Evolutionary conservation across 352 stramenopile species (phyloP), one percentile per base, ranked within the genome.

Genomic region (Thraustochytrium aureum): DNA sequence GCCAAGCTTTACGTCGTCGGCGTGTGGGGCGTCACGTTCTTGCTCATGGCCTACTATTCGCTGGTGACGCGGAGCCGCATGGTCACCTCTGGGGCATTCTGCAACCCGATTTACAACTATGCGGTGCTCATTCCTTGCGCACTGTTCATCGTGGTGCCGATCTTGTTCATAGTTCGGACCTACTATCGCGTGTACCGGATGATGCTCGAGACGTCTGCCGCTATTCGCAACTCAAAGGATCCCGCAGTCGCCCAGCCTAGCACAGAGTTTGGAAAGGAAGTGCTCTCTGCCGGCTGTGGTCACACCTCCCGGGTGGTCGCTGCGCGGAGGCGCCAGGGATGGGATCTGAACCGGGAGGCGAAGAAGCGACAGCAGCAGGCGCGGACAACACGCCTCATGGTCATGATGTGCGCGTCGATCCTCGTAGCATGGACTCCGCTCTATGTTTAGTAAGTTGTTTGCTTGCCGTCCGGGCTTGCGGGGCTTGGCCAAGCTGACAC

Each of bases 101-200:
- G 69, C 69, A 79, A 79, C 35, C 69, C 69, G 2, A 74, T 79
- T 14, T 79, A 79, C 38, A 79, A 74, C 30, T 79, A 26, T 64
- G 50, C 69, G 2, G 69, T 79, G n/a, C 69, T 79, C 33, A 5
- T 79, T 26, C 69, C 69, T 22, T 38, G 10, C 43, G 69, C 39
- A 5, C 33, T 2, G 1, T 67, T 79, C 22, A 67, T 74, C 26
- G 32, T 74, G 17, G 35, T 72, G 6, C 69, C 69, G 5, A 79
- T 79, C 61, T 33, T 10, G 14, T 79, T 39, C 35, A 74, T 79
- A 6, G 59, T 79, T 32, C 32, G 41, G 10, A 67, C 69, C 22
- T 79, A 79, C 56, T 79, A 56, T n/a, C 41, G 38, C 6, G 39
- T 79, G 4, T 22, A 79, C 43, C 52, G 56, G 50, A 41, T 79